Base-by-base conservation (phyloP, 441 rosid species). In the Brassica balearica region DNA sequence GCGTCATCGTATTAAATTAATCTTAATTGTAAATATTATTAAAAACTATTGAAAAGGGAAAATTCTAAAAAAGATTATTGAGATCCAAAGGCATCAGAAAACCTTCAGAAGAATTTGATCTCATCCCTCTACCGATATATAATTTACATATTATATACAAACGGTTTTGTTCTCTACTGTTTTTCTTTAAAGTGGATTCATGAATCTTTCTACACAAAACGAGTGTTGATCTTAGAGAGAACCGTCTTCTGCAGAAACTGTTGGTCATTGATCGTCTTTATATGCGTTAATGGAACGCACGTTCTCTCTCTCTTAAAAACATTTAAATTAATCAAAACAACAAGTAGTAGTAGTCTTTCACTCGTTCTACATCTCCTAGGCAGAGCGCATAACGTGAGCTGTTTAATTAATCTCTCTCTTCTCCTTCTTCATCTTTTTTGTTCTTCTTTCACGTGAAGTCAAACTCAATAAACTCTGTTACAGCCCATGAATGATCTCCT, bases 361-460 rank as follows among this genome's bases (percentile, higher is more conserved):
- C 77, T 72, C 64, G 69, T 72, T 73, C 56, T 73, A 60, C 67
- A n/a, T 46, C 65, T 41, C 74, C 64, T 68, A 67, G 15, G 68
- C 77, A 60, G 68, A 59, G 67, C 15, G 56, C 80, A 70, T 62
- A 53, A 51, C 12, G n/a, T 75, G 62, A 86, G 86, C 87, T 81
- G 81, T 77, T 68, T 76, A 14, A 3, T 19, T 41, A 22, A 3
- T 14, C 14, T 65, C 6, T 65, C 65, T 61, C 10, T 15, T 15
- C 59, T 55, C 59, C 27, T 27, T 58, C 62, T 58, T 19, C 27
- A 58, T 58, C 23, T 9, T 8, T 58, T 60, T 68, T 73, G 77
- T 73, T 78, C 36, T 73, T 78, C 36, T 69, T 84, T 69, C 62
- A 66, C 17, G 65, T 75, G 29, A 79, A 82, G 82, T 86, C 86